Conservation (phyloP, 2,329 filamentous ascomycete genomes). For the Ophioceras dolichostomum region DNA sequence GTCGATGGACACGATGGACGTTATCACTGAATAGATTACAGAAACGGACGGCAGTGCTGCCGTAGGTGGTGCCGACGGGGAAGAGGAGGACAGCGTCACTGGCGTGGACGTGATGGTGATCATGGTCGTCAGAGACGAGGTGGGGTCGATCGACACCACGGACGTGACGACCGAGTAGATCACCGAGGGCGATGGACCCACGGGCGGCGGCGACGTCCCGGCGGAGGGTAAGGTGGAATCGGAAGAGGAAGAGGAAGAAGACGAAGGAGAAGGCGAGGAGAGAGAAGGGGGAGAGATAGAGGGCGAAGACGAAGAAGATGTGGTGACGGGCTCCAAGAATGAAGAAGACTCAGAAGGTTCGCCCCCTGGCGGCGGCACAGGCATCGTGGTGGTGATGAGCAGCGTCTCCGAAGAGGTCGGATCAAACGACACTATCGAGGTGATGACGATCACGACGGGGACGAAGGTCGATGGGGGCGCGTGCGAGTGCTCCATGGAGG, state of each 20-base stretch:
- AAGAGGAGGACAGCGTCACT: background rate
- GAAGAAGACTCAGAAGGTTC: no score
- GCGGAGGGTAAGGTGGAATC: no score
- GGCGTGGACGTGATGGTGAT: no score
- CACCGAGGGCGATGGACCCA: background rate
- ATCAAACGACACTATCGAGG: slow-evolving; percentile 1
- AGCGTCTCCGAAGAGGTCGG: background rate
- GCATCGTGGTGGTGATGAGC: background rate
- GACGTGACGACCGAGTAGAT: background rate
- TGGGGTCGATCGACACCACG: background rate
- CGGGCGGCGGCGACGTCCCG: no score
- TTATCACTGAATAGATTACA: background rate
- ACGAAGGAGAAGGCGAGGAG: no score
- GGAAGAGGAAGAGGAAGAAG: no score
- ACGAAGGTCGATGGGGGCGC: no score
- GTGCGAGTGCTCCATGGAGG: no score
- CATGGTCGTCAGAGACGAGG: background rate
- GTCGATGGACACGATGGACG: slow-evolving; percentile 1
- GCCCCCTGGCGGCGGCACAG: no score
- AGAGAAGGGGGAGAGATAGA: no score
- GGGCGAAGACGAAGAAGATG: no score
- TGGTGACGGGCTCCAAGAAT: no score
- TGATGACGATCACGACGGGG: background rate
- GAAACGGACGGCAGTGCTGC: background rate
- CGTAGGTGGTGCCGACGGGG: background rate